Evolutionary conservation across 1,284 basidiomycete genomes (phyloP), one percentile per base, ranked within the genome.

Genomic region (Malassezia obtusa): DNA sequence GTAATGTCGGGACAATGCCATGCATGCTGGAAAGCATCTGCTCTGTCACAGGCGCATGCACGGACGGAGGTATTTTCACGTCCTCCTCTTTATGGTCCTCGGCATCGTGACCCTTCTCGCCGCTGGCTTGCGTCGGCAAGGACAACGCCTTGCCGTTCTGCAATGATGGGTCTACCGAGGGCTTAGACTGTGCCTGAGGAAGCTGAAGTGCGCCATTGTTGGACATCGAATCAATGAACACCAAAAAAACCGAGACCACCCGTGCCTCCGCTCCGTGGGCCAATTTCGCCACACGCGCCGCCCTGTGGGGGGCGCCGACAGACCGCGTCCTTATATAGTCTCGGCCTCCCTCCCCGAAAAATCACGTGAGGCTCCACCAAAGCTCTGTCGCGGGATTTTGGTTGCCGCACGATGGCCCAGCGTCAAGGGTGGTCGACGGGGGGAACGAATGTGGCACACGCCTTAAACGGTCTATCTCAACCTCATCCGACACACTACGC

Each of bases 1-100:
- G 74, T 50, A 75, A 62, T 38, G 71, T 75, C 12, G 74, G 74
- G 25, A 75, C 74, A 43, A 75, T 75, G 46, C 74, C 74, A 52
- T 75, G 73, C 50, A 70, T 64, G 44, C 61, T 68, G 51, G 65
- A 67, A 24, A 73, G 56, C 30, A 62, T 61, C 52, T 68, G 67
- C 49, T 68, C 67, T 35, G 45, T 56, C 8, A 56, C 47, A 2
- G 53, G 48, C 4, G 53, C 48, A 15, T 43, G 53, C 21, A 50
- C 38, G 15, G 53, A 56, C 24, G 48, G 31, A 25, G 48, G 28
- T 19, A 38, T 30, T 39, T 56, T 56, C 7, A 46, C 45, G 28
- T 43, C 40, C 14, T 30, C 41, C 28, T 41, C 36, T 30, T 55
- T 55, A 15, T 39, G 40, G 28, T 56, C 53, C 17, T 38, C 43